Evolutionary conservation across 2,329 filamentous ascomycete genomes (phyloP), one percentile per base, ranked within the genome.

Genomic region (Aschersonia sp.): DNA sequence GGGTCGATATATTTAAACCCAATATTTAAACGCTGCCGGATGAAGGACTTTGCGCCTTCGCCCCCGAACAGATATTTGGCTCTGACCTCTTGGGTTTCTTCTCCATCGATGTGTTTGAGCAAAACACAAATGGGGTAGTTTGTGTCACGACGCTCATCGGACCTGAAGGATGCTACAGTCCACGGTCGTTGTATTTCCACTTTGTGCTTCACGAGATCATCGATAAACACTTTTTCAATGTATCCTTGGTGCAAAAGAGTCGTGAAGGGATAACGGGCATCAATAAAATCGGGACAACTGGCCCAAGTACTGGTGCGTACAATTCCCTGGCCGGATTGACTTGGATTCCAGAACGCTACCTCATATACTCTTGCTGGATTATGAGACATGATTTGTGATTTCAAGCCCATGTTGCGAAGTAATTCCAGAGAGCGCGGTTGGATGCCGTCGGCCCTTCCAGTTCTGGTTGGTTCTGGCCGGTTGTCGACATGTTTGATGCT

Each of bases 401-500:
- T 94, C 49, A 95, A 70, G 1, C 86, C 87, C 82, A 95, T 87
- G 60, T 94, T 95, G 46, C 85, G 80, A 44, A 95, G 72, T 12
- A 95, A 76, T 57, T 95, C 88, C 30, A 94, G 72, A 0, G 88
- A 94, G 40, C 89, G 81, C 39, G 88, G 88, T 67, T 95, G 88
- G 49, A 96, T 94, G 52, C 87, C 88, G 65, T 95, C 88, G 48
- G 88, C 89, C 53, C 88, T 85, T 47, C 88, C 88, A 22, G 87
- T 94, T 2, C 79, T 60, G 10, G 88, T 95, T 12, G 88, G 88
- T 58, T 90, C 85, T 2, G 87, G 73, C 50, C 88, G 77, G 66
- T 94, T 94, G 68, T 95, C 89, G 60, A 95, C 87, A 67, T 95
- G 87, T 71, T 90, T 94, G 65, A 96, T 87, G 63, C 80, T 87